Base-by-base conservation (phyloP, 495 filamentous ascomycete genomes). In the Penicillium psychrofluorescens region DNA sequence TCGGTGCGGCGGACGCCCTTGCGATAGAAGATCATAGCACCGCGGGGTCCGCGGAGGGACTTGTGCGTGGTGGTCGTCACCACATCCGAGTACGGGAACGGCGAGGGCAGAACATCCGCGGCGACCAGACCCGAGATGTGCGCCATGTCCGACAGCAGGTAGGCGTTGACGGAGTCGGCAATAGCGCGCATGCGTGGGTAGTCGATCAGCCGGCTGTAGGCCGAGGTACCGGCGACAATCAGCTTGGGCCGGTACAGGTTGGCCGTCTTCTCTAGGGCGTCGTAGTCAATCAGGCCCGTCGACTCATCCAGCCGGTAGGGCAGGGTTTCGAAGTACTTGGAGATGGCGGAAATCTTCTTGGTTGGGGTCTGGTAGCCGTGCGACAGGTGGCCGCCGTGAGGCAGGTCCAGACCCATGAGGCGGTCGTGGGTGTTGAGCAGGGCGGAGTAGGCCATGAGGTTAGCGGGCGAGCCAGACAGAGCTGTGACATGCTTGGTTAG, bases 61-160 rank as follows among this genome's bases (percentile, higher is more conserved):
- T 98, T 98, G 78, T 98, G 92, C 35, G 85, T 94, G 35, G 92
- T 98, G n/a, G 92, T 98, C 33, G 92, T 97, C 45, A 98, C 94
- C 38, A 98, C 81, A 58, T 98, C 92, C 36, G 87, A 85, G 68
- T 88, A 78, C 35, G 68, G 68, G 64, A 98, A 98, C n/a, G 92
- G 92, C 35, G 83, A 83, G 10, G 86, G 86, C 44, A 95, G 77
- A 29, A 95, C 94, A 51, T 84, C 85, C 36, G 88, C 94, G 11
- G 92, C 94, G 31, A 98, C 81, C 35, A 97, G 73, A 44, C 92
- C 92, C 14, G 90, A 95, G 50, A 98, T 94, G 54, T 98, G 92
- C n/a, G 92, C 92, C 82, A 98, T 97, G 58, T 98, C 92, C 44
- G 86, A 81, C 47, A 97, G 67, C 12, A 98, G 75, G 70, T 97